Conservation (phyloP, 2,329 filamentous ascomycete genomes). For the Raffaelea ambrosiae region DNA sequence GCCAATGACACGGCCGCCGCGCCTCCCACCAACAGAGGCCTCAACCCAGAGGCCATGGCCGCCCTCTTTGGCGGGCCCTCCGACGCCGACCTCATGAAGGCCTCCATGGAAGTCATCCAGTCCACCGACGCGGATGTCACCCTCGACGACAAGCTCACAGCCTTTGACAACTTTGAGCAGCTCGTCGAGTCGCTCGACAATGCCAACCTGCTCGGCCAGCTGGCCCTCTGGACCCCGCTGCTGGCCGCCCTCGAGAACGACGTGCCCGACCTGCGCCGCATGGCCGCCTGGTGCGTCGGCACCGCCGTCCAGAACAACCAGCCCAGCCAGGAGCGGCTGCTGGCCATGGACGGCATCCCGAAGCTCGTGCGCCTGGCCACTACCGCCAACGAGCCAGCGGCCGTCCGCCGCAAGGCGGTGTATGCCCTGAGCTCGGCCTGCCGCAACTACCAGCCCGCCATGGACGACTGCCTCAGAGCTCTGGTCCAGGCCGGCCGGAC, state of each 20-base stretch:
- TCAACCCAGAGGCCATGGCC: conserved; percentile 63
- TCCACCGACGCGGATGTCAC: conserved; percentile 51
- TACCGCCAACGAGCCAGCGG: conserved; percentile 43
- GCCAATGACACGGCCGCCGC: conserved; percentile 14
- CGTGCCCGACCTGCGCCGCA: conserved; percentile 65
- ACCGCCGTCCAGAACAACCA: conserved; percentile 96
- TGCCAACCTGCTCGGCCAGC: conserved; percentile 79
- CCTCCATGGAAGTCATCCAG: conserved; percentile 68
- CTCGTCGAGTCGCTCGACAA: conserved; percentile 91
- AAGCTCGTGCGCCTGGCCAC: conserved; percentile 58
- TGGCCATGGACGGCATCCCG: conserved; percentile 58
- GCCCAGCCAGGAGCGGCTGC: conserved; percentile 66
- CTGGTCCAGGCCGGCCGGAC: conserved; percentile 48
- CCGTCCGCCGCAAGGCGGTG: conserved; percentile 74
- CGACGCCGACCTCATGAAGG: conserved; percentile 87
- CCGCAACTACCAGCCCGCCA: conserved; percentile 80
- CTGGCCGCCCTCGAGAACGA: conserved; percentile 59
- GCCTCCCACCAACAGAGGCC: conserved; percentile 25
- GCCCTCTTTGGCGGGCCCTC: conserved; percentile 75
- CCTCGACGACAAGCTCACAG: conserved; percentile 68
- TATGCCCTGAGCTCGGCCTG: conserved; percentile 80
- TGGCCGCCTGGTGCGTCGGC: conserved; percentile 90
- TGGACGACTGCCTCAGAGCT: conserved; percentile 59
- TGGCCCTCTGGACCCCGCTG: conserved; percentile 76
- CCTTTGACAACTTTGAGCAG: conserved; percentile 94